phyloP scores from a whole-genome alignment of 1,139 yeast genomes.

The Meyerozyma guilliermondii region DNA sequence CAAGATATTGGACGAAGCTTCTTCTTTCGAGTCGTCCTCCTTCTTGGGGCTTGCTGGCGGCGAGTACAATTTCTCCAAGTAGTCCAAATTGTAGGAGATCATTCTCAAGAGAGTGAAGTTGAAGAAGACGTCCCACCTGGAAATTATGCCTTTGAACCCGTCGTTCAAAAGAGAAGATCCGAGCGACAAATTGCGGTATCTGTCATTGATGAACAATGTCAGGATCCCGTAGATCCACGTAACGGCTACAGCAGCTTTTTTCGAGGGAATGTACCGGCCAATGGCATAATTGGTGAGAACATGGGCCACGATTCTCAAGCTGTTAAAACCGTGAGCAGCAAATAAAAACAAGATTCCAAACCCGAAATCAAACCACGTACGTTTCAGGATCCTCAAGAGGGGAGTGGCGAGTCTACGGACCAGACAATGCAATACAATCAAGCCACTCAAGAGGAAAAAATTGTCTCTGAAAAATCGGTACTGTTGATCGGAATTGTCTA shows the following conservation, averaged over 20 bases:
- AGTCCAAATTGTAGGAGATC: slow-evolving; percentile 81
- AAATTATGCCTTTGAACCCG: slow-evolving; percentile 66
- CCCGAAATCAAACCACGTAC: slow-evolving; percentile 50
- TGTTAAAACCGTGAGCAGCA: slow-evolving; percentile 76
- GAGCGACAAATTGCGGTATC: slow-evolving; percentile 49
- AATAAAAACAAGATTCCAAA: slow-evolving; percentile 70
- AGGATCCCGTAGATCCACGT: slow-evolving; percentile 79
- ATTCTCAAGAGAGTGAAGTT: slow-evolving; percentile 83
- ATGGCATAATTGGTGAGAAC: slow-evolving; percentile 50
- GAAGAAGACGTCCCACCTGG: slow-evolving; percentile 94
- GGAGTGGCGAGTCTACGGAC: slow-evolving; percentile 36
- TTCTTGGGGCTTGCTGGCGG: slow-evolving; percentile 14
- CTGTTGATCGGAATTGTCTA: slow-evolving; percentile 87
- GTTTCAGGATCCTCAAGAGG: slow-evolving; percentile 17
- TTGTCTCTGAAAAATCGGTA: slow-evolving; percentile 85
- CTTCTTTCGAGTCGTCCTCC: slow-evolving; percentile 11
- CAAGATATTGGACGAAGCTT: slow-evolving; percentile 2
- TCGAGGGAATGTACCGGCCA: slow-evolving; percentile 36
- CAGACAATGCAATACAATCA: slow-evolving; percentile 50
- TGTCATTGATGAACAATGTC: slow-evolving; percentile 74
- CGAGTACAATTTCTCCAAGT: slow-evolving; percentile 31
- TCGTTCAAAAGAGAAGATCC: slow-evolving; percentile 51
- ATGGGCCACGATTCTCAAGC: slow-evolving; percentile 56
- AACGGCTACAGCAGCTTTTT: slow-evolving; percentile 24
- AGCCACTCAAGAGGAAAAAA: slow-evolving; percentile 52